Conservation (phyloP, 139 green algal genomes). For the Ettlia oleoabundans region DNA sequence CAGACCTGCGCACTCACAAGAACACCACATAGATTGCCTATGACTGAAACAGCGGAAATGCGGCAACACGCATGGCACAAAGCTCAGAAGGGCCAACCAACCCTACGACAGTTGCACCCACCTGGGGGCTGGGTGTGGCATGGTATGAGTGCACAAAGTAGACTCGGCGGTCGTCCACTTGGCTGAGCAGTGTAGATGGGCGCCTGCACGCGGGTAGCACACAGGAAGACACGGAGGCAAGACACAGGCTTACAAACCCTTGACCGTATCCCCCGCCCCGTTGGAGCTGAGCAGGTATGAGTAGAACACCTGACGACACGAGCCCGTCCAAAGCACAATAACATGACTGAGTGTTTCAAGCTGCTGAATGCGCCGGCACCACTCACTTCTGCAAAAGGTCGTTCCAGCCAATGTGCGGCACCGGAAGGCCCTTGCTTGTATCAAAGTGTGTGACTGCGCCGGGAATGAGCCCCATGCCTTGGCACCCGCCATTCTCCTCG, state of each 20-base stretch:
- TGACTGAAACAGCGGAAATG: too few species aligned
- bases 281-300: too few species aligned
- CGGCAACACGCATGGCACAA: too few species aligned
- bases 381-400: constrained; percentile 64
- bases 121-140: constrained; percentile 54
- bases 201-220: not conserved
- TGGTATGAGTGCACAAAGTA: constrained; percentile 99
- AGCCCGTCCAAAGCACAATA: too few species aligned
- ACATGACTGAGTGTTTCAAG: too few species aligned
- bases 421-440: constrained; percentile 71
- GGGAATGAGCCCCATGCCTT: constrained; percentile 93
- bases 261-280: too few species aligned
- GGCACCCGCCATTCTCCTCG: constrained; percentile 92
- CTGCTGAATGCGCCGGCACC: not conserved
- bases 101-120: not conserved
- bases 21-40: too few species aligned
- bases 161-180: constrained; percentile 77
- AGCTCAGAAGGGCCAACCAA: not conserved
- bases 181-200: constrained; percentile 57
- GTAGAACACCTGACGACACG: too few species aligned
- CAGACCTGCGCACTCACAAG: too few species aligned
- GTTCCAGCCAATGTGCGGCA: constrained; percentile 99
- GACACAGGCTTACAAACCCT: too few species aligned
- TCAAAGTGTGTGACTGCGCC: constrained; percentile 85
- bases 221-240: not conserved